These are phyloP conservation scores for Candida verbasci DNA, from an alignment of 805 yeast species.

Conservation along the genomic window DNA sequence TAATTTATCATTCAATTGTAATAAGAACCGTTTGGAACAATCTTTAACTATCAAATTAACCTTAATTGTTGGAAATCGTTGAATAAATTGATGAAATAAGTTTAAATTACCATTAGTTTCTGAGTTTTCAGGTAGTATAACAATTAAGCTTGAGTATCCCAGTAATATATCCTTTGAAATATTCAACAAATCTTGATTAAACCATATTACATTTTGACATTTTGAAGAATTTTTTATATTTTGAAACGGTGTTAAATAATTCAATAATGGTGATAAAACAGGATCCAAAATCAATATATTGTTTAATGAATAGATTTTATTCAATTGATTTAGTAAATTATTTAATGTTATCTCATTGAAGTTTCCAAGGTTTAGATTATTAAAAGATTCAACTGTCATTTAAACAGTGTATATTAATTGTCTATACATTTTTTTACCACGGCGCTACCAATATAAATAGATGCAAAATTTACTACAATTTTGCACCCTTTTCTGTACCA, in stretches of 20 bases:
- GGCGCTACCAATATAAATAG: too few relatives aligned
- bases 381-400: conserved; percentile 1
- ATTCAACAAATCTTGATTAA: conserved; percentile 19
- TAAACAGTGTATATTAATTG: too few relatives aligned
- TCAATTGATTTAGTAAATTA: conserved; percentile 17
- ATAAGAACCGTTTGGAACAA: conserved; percentile 27
- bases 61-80: conserved; percentile 3
- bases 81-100: conserved; percentile 10
- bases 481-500: conserved; percentile 12
- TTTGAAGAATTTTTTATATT: conserved; percentile 46
- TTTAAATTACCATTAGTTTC: conserved; percentile 13
- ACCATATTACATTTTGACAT: conserved; percentile 47
- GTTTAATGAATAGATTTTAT: conserved; percentile 20
- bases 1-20: conserved; percentile 24
- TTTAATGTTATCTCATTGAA: conserved; percentile 17
- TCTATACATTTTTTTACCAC: too few relatives aligned
- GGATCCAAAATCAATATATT: conserved; percentile 42
- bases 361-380: not conserved
- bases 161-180: conserved; percentile 11
- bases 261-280: conserved; percentile 44
- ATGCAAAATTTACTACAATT: conserved; percentile 11
- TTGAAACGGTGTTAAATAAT: conserved; percentile 54
- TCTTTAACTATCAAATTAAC: conserved; percentile 32
- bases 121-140: too few relatives aligned
- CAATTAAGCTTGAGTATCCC: conserved; percentile 15